Evolutionary conservation across 805 yeast genomes (phyloP), one percentile per base, ranked within the genome.

Genomic region (Scheffersomyces amazonensis): DNA sequence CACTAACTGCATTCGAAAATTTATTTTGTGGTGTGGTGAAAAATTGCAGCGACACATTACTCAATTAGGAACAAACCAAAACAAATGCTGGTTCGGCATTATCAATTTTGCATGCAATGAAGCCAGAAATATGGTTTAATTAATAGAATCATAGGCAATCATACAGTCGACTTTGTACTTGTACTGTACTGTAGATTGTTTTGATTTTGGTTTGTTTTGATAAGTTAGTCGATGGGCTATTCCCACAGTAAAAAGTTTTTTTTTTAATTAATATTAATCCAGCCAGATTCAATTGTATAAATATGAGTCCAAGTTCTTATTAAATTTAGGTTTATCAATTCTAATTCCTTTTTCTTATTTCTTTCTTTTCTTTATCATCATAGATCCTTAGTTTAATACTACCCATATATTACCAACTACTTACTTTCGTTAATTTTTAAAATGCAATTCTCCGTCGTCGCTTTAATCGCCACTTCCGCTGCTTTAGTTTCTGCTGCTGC

Each of bases 391-490:
- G 30, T 27, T 27, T 15, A 27, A 24, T 24, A n/a, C n/a, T 24
- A 24, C 27, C 23, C 23, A 20, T 20, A 9, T 9, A 4, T 8
- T 43, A 40, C 56, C 61, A 62, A 64, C 69, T 54, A 52, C 43
- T 53, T 37, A 54, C 68, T 42, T 53, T 64, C 68, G 66, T 52
- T 60, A 40, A 48, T 25, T 27, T 32, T 27, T 39, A 56, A 40
- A 60, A 68, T 69, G 74, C 71, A 69, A 63, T 69, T 66, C 63
- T 57, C 69, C 47, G 54, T 52, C 39, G 53, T 59, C 60, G 56
- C 64, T 41, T 53, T 56, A 55, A 43, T 62, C 54, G 63, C 68
- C 45, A 58, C 60, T 41, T 62, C 56, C 31, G 66, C 55, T 40
- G 62, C 55, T 32, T 62, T 52, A 40, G 64, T 53, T 45, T 39